Evolutionary conservation across 2,329 filamentous ascomycete genomes (phyloP).

Genomic region (Colletotrichum ledebouriae): DNA sequence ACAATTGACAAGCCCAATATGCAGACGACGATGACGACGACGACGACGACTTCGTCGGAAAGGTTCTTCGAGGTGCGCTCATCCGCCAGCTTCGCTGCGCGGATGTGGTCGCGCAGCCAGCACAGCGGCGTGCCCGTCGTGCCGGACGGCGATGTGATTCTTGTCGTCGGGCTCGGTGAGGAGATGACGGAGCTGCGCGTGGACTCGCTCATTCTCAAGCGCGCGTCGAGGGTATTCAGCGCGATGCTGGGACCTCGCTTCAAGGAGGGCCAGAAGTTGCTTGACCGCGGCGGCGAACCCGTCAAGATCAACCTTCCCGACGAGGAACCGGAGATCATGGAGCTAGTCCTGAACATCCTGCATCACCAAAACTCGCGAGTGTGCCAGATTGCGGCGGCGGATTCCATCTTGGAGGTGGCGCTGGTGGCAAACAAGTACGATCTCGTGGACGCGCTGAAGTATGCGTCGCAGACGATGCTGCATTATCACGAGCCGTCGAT

Average conservation of each 20-base stretch:
- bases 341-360: slow-evolving; percentile 50
- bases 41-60: slow-evolving; percentile 23
- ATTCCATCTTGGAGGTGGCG: slow-evolving; percentile 48
- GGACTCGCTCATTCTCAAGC: slow-evolving; percentile 45
- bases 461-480: slow-evolving; percentile 39
- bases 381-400: slow-evolving; percentile 46
- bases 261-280: slow-evolving; percentile 44
- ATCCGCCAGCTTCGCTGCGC: slow-evolving; percentile 40
- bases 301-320: slow-evolving; percentile 48
- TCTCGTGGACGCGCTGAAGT: slow-evolving; percentile 37
- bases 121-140: slow-evolving; percentile 34
- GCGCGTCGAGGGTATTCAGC: slow-evolving; percentile 47
- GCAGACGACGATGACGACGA: slow-evolving; percentile 9
- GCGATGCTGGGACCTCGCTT: slow-evolving; percentile 47
- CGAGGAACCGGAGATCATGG: slow-evolving; percentile 50
- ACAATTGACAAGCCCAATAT: slow-evolving; percentile 32
- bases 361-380: slow-evolving; percentile 48
- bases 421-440: slow-evolving; percentile 49
- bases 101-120: slow-evolving; percentile 39
- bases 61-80: slow-evolving; percentile 40
- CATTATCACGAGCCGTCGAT: slow-evolving; percentile 40
- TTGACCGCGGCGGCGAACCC: slow-evolving; percentile 31
- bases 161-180: slow-evolving; percentile 44
- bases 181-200: slow-evolving; percentile 38
- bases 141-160: slow-evolving; percentile 44